Evolutionary conservation across 176 grass and related monocot genomes (phyloP).

Genomic region (Musa troglodytarum): DNA sequence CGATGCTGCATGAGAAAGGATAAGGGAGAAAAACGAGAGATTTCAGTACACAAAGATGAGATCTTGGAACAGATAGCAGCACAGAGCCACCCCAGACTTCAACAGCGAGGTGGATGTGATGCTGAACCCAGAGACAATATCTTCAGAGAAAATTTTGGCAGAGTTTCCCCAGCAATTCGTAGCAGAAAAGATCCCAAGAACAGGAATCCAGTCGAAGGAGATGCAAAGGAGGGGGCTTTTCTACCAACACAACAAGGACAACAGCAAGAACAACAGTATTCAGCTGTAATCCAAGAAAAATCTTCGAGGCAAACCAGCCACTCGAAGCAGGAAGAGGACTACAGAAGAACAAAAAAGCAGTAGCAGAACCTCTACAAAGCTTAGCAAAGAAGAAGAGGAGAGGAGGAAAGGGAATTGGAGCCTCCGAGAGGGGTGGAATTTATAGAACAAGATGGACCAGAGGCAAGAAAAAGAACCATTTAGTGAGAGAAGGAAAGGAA

Average conservation of each 20-base stretch:
- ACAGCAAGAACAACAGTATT: not conserved
- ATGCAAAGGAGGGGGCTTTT: not conserved
- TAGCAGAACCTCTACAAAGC: slow-evolving; percentile 20
- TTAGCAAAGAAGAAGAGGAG: slow-evolving; percentile 36
- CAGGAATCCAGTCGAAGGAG: not conserved
- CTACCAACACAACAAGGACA: not conserved
- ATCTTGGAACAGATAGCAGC: not conserved
- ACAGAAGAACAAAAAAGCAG: not conserved
- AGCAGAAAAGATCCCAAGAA: not conserved
- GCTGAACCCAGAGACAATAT: not conserved
- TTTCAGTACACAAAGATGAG: not conserved
- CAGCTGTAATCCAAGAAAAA: slow-evolving; percentile 1
- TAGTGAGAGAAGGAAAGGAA: too few relatives aligned
- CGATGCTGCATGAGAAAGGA: slow-evolving; percentile 14
- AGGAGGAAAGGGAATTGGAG: slow-evolving; percentile 90
- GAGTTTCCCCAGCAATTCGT: slow-evolving; percentile 24
- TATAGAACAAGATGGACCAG: slow-evolving; percentile 37
- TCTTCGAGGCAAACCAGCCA: not conserved
- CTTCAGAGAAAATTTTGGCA: slow-evolving; percentile 27
- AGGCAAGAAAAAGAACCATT: too few relatives aligned
- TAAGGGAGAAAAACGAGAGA: not conserved
- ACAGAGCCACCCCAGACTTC: slow-evolving; percentile 25
- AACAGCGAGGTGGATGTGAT: not conserved
- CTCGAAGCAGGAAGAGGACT: not conserved
- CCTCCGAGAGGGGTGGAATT: slow-evolving; percentile 45